These are phyloP conservation scores for Vitis riparia DNA, from an alignment of 164 flowering plant species.

Conservation along the genomic window DNA sequence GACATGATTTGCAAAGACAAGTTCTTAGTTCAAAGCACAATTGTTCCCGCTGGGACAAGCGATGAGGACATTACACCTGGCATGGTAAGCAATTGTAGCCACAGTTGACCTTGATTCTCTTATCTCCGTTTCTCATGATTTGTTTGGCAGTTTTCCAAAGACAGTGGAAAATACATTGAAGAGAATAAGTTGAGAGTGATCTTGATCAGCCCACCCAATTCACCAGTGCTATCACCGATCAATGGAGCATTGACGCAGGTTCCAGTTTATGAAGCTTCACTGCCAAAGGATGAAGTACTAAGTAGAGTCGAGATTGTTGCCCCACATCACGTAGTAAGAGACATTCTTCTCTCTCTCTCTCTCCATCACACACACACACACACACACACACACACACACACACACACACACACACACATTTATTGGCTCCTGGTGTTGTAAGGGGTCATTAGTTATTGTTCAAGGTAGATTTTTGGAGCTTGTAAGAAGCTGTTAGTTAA, in stretches of 20 bases:
- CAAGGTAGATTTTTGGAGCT: too few relatives aligned
- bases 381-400: too few relatives aligned
- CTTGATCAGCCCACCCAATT: slow-evolving; percentile 52
- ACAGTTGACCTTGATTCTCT: neutral
- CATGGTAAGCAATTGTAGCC: slow-evolving; percentile 40
- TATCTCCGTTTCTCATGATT: slow-evolving; percentile 21
- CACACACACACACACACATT: too few relatives aligned
- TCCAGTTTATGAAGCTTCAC: slow-evolving; percentile 18
- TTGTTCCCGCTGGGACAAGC: slow-evolving; percentile 60
- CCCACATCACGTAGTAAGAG: slow-evolving; percentile 30
- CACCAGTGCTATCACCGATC: slow-evolving; percentile 56
- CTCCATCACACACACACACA: too few relatives aligned
- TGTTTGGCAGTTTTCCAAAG: slow-evolving; percentile 67
- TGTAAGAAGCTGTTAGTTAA: too few relatives aligned
- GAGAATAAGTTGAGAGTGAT: slow-evolving; percentile 77
- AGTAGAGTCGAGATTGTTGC: slow-evolving; percentile 20
- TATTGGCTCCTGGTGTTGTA: too few relatives aligned
- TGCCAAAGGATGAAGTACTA: slow-evolving; percentile 17
- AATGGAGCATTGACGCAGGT: slow-evolving; percentile 41
- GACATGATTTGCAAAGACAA: slow-evolving; percentile 87
- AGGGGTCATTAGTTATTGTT: neutral
- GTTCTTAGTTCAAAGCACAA: slow-evolving; percentile 79
- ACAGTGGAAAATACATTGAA: slow-evolving; percentile 53
- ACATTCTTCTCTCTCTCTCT: neutral
- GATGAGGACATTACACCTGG: slow-evolving; percentile 58